Evolutionary conservation across 257 asterid species (phyloP).

Genomic region (Solanum pinnatisectum): DNA sequence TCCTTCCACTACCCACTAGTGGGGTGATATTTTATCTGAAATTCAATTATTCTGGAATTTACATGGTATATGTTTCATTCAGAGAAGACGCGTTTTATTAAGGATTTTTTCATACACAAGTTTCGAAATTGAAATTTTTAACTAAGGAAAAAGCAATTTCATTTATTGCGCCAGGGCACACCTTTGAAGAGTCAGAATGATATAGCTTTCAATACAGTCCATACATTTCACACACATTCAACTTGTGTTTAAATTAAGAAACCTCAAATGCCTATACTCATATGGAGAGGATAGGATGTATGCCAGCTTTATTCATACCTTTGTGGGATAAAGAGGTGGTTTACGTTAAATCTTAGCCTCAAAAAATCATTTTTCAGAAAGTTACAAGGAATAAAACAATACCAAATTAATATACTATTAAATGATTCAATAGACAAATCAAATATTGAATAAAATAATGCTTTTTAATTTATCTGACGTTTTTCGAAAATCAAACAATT

Average conservation of each 20-base stretch:
- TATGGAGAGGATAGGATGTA: too few species aligned
- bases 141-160: too few species aligned
- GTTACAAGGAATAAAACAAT: neutral
- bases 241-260: too few species aligned
- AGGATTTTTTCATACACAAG: too few species aligned
- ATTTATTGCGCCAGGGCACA: fast-evolving
- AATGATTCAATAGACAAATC: neutral
- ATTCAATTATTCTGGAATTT: too few species aligned
- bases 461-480: fast-evolving
- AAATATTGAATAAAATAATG: neutral
- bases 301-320: neutral
- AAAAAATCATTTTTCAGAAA: too few species aligned
- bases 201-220: neutral
- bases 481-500: too few species aligned
- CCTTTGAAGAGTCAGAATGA: fast-evolving
- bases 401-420: neutral
- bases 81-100: too few species aligned
- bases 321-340: neutral
- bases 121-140: too few species aligned
- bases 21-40: too few species aligned
- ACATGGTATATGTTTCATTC: too few species aligned
- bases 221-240: neutral
- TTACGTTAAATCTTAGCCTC: neutral
- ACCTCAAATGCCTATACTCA: neutral
- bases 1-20: too few species aligned